Base-by-base conservation (phyloP, 768 basidiomycete genomes). In the Mycena amicta region DNA sequence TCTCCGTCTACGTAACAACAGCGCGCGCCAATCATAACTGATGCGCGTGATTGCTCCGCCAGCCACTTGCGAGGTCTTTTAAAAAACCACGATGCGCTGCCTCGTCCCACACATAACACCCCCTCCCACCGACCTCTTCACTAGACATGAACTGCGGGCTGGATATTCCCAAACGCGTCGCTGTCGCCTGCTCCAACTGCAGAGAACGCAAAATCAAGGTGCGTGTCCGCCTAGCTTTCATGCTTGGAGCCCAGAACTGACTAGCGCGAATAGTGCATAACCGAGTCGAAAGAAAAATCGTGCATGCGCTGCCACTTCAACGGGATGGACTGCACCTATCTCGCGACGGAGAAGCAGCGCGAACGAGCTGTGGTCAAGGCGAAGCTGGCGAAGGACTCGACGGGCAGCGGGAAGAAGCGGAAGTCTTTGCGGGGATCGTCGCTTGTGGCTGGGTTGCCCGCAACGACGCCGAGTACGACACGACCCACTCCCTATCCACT, bases 121-220 rank as follows among this genome's bases (percentile, higher is more conserved):
- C 43, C 16, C 43, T 11, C 43, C 20, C 49, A 50, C 49, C 49
- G 22, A 25, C 27, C 6, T 8, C 43, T 8, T 8, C 5, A 16
- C 43, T 45, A 15, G 8, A 45, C 43, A 45, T 45, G 43, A 45
- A 45, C 43, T 15, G 43, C 22, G 16, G 29, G 13, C 43, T 55
- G 39, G 59, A 60, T 4, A 2, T 52, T 11, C 30, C 53, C 12
- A 46, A 12, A 13, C 59, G 59, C 5, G 59, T 60, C 37, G 27
- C 59, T 2, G 40, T 60, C 13, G 59, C 54, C 2, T 60, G 59
- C 26, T 31, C 50, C 1, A 46, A 60, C 43, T 60, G 59, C 30
- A 25, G 59, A 2, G 50, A 55, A 12, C 53, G 59, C 5, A 60
- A 60, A 40, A 31, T 45, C 5, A 60, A 60, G 50, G 53, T 49